These are phyloP conservation scores for Abrus precatorius DNA, from an alignment of 306 rosid genomes.

Conservation along the genomic window DNA sequence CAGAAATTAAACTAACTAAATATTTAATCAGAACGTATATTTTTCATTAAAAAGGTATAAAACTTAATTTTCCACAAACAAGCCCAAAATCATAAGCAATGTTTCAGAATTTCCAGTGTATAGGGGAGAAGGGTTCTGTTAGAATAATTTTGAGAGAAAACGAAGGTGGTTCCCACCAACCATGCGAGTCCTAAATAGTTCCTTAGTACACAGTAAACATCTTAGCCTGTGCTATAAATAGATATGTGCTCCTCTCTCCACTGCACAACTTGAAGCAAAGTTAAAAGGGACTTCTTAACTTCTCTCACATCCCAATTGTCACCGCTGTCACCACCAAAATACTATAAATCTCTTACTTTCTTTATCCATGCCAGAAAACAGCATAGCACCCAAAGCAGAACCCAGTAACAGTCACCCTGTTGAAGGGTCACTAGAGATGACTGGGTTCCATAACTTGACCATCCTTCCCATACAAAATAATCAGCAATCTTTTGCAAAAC, in stretches of 20 bases:
- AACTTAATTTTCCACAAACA: not conserved
- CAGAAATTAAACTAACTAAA: no score
- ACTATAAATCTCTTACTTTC: conserved; percentile 17
- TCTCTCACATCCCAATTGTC: conserved; percentile 27
- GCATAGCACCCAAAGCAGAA: conserved; percentile 52
- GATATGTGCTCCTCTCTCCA: conserved; percentile 24
- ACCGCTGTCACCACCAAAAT: not conserved
- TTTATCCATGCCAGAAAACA: conserved; percentile 47
- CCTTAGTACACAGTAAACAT: conserved; percentile 27
- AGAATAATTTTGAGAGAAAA: conserved; percentile 46
- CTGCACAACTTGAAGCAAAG: conserved; percentile 31
- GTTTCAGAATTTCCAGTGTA: conserved; percentile 28
- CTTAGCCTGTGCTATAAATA: conserved; percentile 43
- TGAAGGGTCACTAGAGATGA: conserved; percentile 48
- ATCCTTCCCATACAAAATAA: conserved; percentile 50
- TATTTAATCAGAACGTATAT: no score
- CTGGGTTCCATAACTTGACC: conserved; percentile 46
- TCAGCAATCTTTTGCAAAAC: conserved; percentile 57
- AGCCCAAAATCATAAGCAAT: conserved; percentile 14
- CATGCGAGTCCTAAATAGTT: conserved; percentile 35
- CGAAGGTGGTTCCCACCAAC: conserved; percentile 49
- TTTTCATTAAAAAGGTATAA: no score
- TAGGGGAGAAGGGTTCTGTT: conserved; percentile 27
- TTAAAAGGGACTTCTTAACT: conserved; percentile 47
- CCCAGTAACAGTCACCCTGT: conserved; percentile 10